Base-by-base conservation (phyloP, 2,329 filamentous ascomycete genomes). In the Penicillium palitans region DNA sequence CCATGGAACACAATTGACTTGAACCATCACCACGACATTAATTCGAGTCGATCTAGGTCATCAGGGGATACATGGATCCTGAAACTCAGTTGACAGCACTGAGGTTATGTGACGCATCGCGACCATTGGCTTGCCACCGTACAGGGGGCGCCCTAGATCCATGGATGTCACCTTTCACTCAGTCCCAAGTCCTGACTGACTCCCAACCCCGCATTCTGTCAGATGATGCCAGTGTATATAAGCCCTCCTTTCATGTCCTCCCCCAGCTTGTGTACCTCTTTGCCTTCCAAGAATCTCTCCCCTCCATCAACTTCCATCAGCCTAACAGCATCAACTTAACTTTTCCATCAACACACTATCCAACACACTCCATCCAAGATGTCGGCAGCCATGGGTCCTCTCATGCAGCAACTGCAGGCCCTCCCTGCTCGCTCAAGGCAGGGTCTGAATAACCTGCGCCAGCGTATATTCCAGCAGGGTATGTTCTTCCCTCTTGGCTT, bases 381-480 rank as follows among this genome's bases (percentile, higher is more conserved):
- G 66, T 67, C 66, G n/a, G 66, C 66, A 44, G 56, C 63, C 5
- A 62, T 64, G 39, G 66, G 66, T 27, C 63, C 65, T 57, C 55
- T 68, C 9, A 45, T 68, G 17, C 60, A 62, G 24, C 63, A 66
- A 47, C 63, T 68, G 19, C 21, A 58, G n/a, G 57, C 60, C 6
- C 66, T 68, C 35, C 66, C 66, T 45, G 66, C 58, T 33, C 66
- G 66, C 19, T 67, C 65, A 8, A 60, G 66, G 10, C 66, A 68
- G 63, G 66, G 66, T 25, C 37, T 68, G 52, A 68, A 59, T 35
- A 65, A 68, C 55, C 58, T 68, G 19, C 63, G 66, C 19, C 66
- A 65, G 35, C 58, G 66, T 44, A 62, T 68, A 19, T 68, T 67
- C 66, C 66, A 68, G 57, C 66, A 68, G 54, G 66, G 66, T 68